Evolutionary conservation across 768 basidiomycete genomes (phyloP).

Genomic region (Piloderma croceum): DNA sequence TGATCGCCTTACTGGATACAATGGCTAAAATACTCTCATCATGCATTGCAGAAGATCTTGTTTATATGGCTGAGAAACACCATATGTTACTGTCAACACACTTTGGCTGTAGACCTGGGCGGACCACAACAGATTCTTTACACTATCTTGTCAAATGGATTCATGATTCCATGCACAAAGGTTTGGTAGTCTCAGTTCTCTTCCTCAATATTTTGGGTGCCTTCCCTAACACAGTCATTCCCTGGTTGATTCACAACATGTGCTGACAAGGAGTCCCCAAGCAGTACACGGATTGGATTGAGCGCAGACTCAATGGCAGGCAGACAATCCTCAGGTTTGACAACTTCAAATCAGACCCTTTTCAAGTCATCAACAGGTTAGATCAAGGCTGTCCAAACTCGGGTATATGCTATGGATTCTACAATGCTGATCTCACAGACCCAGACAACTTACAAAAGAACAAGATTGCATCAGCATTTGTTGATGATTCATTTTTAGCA

Average conservation of each 20-base stretch:
- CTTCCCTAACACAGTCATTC: conserved; percentile 34
- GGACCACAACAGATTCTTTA: conserved; percentile 11
- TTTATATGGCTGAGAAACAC: conserved; percentile 8
- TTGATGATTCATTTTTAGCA: too few species aligned
- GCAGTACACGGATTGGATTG: conserved; percentile 13
- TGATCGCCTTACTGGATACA: conserved; percentile 17
- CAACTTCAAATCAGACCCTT: conserved; percentile 16
- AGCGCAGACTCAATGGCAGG: conserved; percentile 11
- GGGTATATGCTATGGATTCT: too few species aligned
- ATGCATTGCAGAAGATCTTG: conserved; percentile 11
- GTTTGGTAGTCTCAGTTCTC: conserved; percentile 20
- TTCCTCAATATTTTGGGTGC: conserved; percentile 41
- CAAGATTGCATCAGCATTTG: too few species aligned
- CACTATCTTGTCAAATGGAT: conserved; percentile 7
- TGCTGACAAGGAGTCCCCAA: conserved; percentile 21
- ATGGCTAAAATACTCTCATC: conserved; percentile 13
- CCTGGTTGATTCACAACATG: conserved; percentile 29
- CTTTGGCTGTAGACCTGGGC: conserved; percentile 12
- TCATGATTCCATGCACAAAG: conserved; percentile 10
- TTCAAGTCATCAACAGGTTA: conserved; percentile 17
- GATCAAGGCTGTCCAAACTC: conserved; percentile 25
- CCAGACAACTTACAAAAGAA: too few species aligned
- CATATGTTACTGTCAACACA: conserved; percentile 9
- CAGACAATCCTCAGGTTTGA: conserved; percentile 22
- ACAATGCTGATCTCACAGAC: too few species aligned